phyloP scores from a whole-genome alignment of 1,284 basidiomycete genomes.

The Ceratobasidium sp. region DNA sequence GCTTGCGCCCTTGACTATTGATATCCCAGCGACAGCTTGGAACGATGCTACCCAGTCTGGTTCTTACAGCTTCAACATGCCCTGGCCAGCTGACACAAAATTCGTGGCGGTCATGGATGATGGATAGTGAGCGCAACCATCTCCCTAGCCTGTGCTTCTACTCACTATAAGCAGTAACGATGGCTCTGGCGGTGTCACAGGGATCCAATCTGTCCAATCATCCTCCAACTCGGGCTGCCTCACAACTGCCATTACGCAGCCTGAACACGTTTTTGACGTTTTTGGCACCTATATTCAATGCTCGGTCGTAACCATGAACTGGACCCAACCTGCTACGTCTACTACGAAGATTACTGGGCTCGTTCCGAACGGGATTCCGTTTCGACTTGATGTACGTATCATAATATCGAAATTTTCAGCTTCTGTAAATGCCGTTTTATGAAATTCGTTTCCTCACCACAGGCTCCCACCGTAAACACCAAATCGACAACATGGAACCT shows the following conservation, averaged over 20 bases:
- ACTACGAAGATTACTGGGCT: constrained; percentile 19
- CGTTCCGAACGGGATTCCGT: constrained; percentile 36
- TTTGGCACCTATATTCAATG: constrained; percentile 25
- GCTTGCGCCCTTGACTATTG: constrained; percentile 26
- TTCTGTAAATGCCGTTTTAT: background rate
- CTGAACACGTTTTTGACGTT: constrained; percentile 30
- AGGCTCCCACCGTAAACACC: constrained; percentile 1
- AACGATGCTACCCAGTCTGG: constrained; percentile 13
- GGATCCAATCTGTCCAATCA: constrained; percentile 30
- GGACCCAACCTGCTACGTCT: constrained; percentile 30
- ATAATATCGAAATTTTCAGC: background rate
- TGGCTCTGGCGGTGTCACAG: constrained; percentile 24
- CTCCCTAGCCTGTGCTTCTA: background rate
- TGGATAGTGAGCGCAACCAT: constrained; percentile 26
- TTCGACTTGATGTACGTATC: constrained; percentile 31
- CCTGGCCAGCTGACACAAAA: constrained; percentile 23
- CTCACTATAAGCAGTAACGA: background rate
- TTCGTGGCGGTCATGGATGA: constrained; percentile 30
- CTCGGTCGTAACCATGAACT: constrained; percentile 31
- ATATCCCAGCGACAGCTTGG: constrained; percentile 26
- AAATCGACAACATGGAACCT: constrained; percentile 41
- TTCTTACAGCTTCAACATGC: constrained; percentile 24
- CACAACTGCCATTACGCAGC: constrained; percentile 24
- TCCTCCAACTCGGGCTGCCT: constrained; percentile 36
- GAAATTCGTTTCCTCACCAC: background rate